phyloP scores from a whole-genome alignment of 2,329 filamentous ascomycete genomes.

The Calonectria ilicicola region DNA sequence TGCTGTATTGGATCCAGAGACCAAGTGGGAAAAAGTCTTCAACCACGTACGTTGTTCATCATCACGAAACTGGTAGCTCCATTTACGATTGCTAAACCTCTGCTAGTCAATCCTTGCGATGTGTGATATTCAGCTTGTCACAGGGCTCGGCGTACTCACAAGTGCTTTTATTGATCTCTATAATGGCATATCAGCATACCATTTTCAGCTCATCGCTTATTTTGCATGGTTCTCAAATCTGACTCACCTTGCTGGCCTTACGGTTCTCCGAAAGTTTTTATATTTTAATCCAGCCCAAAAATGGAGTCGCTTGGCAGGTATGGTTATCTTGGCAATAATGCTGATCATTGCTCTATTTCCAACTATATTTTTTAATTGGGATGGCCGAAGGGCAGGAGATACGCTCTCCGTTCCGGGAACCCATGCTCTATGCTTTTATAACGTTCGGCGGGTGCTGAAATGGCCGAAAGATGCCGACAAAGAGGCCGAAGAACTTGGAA shows the following conservation, averaged over 20 bases:
- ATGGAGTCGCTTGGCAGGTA: neutral
- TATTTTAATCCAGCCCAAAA: neutral
- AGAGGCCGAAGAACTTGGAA: neutral
- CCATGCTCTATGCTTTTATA: neutral
- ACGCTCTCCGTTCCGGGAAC: neutral
- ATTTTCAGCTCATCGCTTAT: slow-evolving; percentile 7
- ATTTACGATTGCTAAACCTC: neutral
- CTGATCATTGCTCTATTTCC: slow-evolving; percentile 12
- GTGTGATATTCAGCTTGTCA: slow-evolving; percentile 17
- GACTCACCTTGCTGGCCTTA: slow-evolving; percentile 15
- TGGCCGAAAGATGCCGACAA: neutral
- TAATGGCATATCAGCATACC: neutral
- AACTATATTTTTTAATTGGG: slow-evolving; percentile 19
- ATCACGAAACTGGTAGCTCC: too few species aligned
- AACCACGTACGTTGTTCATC: neutral
- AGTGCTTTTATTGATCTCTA: slow-evolving; percentile 9
- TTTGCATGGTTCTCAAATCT: slow-evolving; percentile 21
- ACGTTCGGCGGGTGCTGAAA: neutral
- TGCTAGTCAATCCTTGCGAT: slow-evolving; percentile 8
- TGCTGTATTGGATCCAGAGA: neutral
- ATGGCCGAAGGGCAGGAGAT: neutral
- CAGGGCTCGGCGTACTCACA: slow-evolving; percentile 12
- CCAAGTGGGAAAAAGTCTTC: neutral
- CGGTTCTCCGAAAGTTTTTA: slow-evolving; percentile 4
- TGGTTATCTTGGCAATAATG: neutral